Conservation (phyloP, 768 basidiomycete genomes). For the Russula ochroleuca region DNA sequence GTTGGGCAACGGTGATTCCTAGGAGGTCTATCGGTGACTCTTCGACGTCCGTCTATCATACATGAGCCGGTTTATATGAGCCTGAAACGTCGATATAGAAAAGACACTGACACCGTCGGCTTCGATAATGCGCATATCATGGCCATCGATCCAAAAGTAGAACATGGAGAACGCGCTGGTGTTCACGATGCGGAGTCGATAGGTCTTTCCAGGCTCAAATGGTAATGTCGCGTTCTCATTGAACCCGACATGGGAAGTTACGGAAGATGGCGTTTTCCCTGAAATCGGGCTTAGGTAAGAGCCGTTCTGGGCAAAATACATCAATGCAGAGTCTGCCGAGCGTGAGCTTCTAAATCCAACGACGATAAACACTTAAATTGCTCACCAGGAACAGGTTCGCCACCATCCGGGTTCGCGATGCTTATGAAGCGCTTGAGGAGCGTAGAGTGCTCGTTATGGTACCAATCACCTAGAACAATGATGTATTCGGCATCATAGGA, state of each 20-base stretch:
- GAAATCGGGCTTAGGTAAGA: constrained; percentile 61
- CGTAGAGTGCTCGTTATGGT: constrained; percentile 66
- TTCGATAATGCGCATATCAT: constrained; percentile 80
- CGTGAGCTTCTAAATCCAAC: constrained; percentile 4
- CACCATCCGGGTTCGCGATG: constrained; percentile 72
- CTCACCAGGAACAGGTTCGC: constrained; percentile 83
- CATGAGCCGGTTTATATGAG: background rate
- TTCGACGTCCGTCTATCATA: constrained; percentile 64
- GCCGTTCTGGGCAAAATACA: constrained; percentile 78
- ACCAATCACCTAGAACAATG: constrained; percentile 87
- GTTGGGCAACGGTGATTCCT: constrained; percentile 78
- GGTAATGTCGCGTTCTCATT: constrained; percentile 83
- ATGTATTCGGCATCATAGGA: constrained; percentile 89
- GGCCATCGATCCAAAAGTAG: constrained; percentile 88
- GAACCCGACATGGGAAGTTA: constrained; percentile 64
- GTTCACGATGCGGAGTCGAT: constrained; percentile 85
- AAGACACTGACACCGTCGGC: constrained; percentile 63
- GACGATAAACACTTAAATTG: background rate
- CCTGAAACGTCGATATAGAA: background rate
- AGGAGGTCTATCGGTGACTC: constrained; percentile 69
- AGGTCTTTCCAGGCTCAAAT: constrained; percentile 85
- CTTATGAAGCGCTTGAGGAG: constrained; percentile 66
- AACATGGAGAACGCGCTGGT: constrained; percentile 69
- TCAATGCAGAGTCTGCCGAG: constrained; percentile 61
- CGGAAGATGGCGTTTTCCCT: constrained; percentile 44